A percentile compares a stretch with the other conserved stretches of the same genome.
phyloP scores from a whole-genome alignment of 805 yeast species.

The Yarrowia yakushimensis region DNA sequence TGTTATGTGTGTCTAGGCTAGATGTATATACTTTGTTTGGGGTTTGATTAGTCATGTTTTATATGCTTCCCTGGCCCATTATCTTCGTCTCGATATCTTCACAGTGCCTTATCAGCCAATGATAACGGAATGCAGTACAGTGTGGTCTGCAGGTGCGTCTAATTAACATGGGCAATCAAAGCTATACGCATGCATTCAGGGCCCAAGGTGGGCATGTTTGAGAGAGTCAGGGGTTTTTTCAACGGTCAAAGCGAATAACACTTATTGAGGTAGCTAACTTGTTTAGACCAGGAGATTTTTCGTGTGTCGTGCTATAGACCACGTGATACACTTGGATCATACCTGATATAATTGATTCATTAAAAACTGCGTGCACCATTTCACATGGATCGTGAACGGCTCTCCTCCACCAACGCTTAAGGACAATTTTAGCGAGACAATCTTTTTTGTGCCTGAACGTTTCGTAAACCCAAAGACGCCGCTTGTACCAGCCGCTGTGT shows the following conservation, averaged over 20 bases:
- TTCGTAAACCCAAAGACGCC: conserved; percentile 8
- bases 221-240: background rate
- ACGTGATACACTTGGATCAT: too few species aligned
- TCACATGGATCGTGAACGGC: too few species aligned
- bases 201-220: conserved; percentile 11
- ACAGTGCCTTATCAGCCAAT: conserved; percentile 10
- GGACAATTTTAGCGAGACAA: conserved; percentile 5
- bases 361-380: too few species aligned
- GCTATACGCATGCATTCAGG: background rate
- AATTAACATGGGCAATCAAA: background rate
- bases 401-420: conserved; percentile 9
- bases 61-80: background rate
- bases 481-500: conserved; percentile 20
- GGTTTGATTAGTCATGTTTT: background rate
- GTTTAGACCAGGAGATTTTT: too few species aligned
- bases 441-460: conserved; percentile 2
- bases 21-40: too few species aligned
- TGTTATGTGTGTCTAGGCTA: too few species aligned
- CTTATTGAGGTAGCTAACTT: too few species aligned
- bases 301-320: too few species aligned
- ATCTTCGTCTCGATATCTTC: background rate
- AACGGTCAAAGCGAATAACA: background rate
- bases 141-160: conserved; percentile 24
- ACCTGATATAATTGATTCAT: too few species aligned
- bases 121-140: conserved; percentile 14